Conservation (phyloP, 1,139 yeast genomes). For the Candida frijolesensis region DNA sequence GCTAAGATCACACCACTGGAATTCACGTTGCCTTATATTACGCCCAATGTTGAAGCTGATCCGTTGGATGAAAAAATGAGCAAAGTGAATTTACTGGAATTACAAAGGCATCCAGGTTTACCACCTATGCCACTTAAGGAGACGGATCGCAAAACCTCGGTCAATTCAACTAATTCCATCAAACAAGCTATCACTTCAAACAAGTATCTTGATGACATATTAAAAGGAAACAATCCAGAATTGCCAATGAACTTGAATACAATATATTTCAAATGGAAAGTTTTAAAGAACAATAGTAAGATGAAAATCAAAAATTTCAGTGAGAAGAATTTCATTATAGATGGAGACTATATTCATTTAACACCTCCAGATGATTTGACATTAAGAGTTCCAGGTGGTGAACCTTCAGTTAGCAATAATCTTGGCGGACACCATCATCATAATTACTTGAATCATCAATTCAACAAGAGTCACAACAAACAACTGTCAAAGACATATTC, state of each 20-base stretch:
- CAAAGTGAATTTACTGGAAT: conserved; percentile 10
- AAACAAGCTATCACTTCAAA: conserved; percentile 19
- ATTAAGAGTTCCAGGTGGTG: conserved; percentile 48
- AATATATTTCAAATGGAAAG: conserved; percentile 61
- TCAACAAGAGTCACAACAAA: conserved; percentile 37
- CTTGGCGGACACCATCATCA: conserved; percentile 22
- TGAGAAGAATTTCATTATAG: conserved; percentile 83
- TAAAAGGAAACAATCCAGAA: conserved; percentile 34
- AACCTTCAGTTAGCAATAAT: conserved; percentile 19
- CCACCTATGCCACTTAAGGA: conserved; percentile 2
- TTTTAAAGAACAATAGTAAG: conserved; percentile 87
- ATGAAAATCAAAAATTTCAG: conserved; percentile 65
- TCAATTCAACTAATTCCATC: conserved; percentile 9
- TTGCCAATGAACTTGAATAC: conserved; percentile 42
- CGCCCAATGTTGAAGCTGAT: conserved; percentile 27
- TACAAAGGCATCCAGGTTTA: conserved; percentile 5
- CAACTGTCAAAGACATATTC: conserved; percentile 74
- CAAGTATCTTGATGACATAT: conserved; percentile 39
- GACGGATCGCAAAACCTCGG: conserved; percentile 4
- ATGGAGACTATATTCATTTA: conserved; percentile 90
- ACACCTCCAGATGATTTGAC: conserved; percentile 69
- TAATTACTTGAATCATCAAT: conserved; percentile 50
- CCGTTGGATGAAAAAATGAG: conserved; percentile 26
- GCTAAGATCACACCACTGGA: conserved; percentile 33
- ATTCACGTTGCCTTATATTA: conserved; percentile 26